Evolutionary conservation across 805 yeast genomes (phyloP), one percentile per base, ranked within the genome.

Genomic region (Myxozyma mucilagina): DNA sequence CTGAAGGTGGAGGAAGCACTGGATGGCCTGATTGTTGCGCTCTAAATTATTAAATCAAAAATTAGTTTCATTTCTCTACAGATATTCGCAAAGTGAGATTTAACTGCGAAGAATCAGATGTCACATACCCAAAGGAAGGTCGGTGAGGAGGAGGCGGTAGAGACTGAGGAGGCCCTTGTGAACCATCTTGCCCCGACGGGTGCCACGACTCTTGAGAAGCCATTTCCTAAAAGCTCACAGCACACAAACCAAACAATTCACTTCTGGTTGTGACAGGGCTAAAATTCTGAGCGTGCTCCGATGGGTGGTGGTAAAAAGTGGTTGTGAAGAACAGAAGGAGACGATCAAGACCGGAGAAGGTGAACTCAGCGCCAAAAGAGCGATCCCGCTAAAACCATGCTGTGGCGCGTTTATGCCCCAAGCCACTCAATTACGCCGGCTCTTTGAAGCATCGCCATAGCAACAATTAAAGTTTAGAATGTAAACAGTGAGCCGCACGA

Each of bases 1-100:
- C 63, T 43, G 70, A 59, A 11, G 75, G 75, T 4, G 75, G 73
- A 16, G 75, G 75, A 32, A 74, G 65, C 43, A 70, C 72, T n/a
- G 75, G 74, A 51, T 58, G 74, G n/a, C 71, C 72, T 44, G 62
- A 45, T 24, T 63, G 71, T 50, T 69, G 72, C 52, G 39, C 69
- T 66, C 51, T 24, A 44, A 36, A 29, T 13, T 38, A n/a, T 14
- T 20, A 47, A 53, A 11, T n/a, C 16, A 20, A 7, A 20, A 31
- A 38, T 55, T 36, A 56, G 58, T 31, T n/a, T n/a, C 18, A 9
- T n/a, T n/a, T n/a, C 20, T 38, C 13, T 51, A 39, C 36, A 51
- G 11, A 42, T 14, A 16, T 4, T 4, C 41, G 3, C 20, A 5
- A 1, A 38, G n/a, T 8, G 13, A 7, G 14, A 47, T 41, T 47